These are phyloP conservation scores for Podochytrium sp. DNA, from an alignment of 192 early-diverging fungal genomes.

Conservation along the genomic window DNA sequence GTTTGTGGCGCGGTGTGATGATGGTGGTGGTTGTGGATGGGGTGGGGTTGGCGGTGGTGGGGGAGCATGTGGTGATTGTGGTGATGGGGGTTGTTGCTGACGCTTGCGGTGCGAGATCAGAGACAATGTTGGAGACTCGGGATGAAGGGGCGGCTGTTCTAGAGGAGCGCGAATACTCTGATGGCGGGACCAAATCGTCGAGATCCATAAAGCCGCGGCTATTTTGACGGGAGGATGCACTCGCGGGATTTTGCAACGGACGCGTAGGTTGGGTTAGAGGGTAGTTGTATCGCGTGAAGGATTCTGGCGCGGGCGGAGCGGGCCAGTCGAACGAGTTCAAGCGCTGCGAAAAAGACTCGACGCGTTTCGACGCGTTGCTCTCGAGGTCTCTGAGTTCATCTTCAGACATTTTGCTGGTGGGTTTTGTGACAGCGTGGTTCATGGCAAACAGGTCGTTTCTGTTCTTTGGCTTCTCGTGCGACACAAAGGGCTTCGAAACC, in stretches of 20 bases:
- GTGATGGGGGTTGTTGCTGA: not conserved
- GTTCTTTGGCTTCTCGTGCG: too few relatives aligned
- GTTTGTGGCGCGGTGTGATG: not conserved
- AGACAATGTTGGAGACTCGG: too few relatives aligned
- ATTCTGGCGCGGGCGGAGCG: conserved; percentile 14
- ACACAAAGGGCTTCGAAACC: too few relatives aligned
- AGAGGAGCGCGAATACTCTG: too few relatives aligned
- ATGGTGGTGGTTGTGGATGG: not conserved
- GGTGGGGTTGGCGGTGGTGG: not conserved
- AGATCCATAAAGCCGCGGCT: too few relatives aligned
- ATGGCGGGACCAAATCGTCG: too few relatives aligned
- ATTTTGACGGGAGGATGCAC: too few relatives aligned
- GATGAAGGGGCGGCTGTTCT: too few relatives aligned
- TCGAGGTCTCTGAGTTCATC: conserved; percentile 27
- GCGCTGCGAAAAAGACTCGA: not conserved
- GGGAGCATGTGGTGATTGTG: not conserved
- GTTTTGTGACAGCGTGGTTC: conserved; percentile 41
- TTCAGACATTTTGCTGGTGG: conserved; percentile 41
- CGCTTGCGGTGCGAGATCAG: too few relatives aligned
- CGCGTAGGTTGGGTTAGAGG: not conserved
- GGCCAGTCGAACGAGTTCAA: not conserved
- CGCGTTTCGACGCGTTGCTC: not conserved
- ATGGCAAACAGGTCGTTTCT: conserved; percentile 49
- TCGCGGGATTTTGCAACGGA: too few relatives aligned
- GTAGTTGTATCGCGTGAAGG: not conserved